phyloP scores from a whole-genome alignment of 2,329 filamentous ascomycete species.

The Colletotrichum liaoningense region DNA sequence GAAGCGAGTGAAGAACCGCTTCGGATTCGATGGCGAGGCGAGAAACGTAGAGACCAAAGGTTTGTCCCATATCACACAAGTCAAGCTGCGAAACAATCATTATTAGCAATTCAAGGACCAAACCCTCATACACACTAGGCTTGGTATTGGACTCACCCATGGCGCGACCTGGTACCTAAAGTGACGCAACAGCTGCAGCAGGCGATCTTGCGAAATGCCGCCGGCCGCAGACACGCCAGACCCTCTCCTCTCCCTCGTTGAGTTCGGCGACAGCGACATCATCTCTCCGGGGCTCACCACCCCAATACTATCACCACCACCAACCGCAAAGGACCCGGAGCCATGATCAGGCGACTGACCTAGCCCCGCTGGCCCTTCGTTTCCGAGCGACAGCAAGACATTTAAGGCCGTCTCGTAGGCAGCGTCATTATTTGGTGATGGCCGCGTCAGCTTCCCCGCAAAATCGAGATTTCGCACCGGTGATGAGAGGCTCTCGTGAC shows the following conservation, averaged over 20 bases:
- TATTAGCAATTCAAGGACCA: not conserved
- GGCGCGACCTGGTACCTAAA: slow-evolving; percentile 58
- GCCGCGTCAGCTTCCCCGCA: not conserved
- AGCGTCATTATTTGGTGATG: slow-evolving; percentile 9
- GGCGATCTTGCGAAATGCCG: slow-evolving; percentile 24
- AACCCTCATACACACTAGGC: no score
- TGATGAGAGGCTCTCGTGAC: slow-evolving; percentile 4
- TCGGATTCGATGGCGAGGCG: slow-evolving; percentile 43
- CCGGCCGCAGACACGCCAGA: not conserved
- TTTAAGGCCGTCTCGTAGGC: slow-evolving; percentile 48
- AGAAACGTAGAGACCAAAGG: slow-evolving; percentile 52
- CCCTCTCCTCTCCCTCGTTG: not conserved
- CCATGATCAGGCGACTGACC: not conserved
- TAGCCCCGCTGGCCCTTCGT: slow-evolving; percentile 29
- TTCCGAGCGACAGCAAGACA: slow-evolving; percentile 47
- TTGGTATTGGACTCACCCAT: slow-evolving; percentile 50
- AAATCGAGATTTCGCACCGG: slow-evolving; percentile 12
- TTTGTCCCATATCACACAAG: slow-evolving; percentile 52
- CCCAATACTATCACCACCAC: not conserved
- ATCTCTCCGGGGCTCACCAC: slow-evolving; percentile 13
- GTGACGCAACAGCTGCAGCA: slow-evolving; percentile 50
- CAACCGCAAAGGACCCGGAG: not conserved
- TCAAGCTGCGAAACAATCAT: slow-evolving; percentile 47
- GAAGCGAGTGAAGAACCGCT: slow-evolving; percentile 41
- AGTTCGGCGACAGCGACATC: slow-evolving; percentile 18